phyloP scores from a whole-genome alignment of 2,329 filamentous ascomycete species.

The Aspergillus piperis region DNA sequence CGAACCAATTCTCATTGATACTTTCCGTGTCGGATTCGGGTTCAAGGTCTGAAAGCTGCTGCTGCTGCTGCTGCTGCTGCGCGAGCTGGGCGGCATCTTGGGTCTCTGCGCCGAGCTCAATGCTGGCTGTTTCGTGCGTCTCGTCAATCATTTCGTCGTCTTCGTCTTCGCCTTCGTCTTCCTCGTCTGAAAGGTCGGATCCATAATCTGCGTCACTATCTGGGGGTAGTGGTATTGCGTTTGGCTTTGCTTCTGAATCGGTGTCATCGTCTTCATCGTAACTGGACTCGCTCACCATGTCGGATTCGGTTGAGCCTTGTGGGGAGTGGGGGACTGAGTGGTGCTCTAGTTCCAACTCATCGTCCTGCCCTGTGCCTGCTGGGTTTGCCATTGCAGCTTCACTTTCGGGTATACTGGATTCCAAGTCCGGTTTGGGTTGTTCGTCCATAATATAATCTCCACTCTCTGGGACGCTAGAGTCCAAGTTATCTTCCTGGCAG shows the following conservation, averaged over 20 bases:
- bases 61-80: too few relatives aligned
- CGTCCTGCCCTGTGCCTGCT: not conserved
- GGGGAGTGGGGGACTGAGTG: not conserved
- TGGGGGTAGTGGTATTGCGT: not conserved
- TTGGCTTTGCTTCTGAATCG: not conserved
- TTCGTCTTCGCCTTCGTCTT: constrained; percentile 4
- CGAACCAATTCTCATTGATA: constrained; percentile 34
- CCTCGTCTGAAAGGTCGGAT: too few relatives aligned
- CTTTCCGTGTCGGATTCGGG: constrained; percentile 8
- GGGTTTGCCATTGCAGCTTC: not conserved
- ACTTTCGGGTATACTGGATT: not conserved
- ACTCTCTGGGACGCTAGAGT: not conserved
- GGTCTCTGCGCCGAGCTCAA: constrained; percentile 38
- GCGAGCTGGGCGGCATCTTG: not conserved
- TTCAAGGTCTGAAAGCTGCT: not conserved
- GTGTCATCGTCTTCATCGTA: not conserved
- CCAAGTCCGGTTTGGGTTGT: not conserved
- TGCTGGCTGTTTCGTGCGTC: constrained; percentile 38
- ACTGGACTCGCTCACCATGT: constrained; percentile 8
- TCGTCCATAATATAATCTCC: not conserved
- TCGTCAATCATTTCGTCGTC: constrained; percentile 20
- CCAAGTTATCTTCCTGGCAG: not conserved
- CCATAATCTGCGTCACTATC: not conserved
- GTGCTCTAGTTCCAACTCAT: not conserved
- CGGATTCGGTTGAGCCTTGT: not conserved